Evolutionary conservation across 108 stramenopile genomes (phyloP), one percentile per base, ranked within the genome.

Genomic region (Fragilaria crotonensis): DNA sequence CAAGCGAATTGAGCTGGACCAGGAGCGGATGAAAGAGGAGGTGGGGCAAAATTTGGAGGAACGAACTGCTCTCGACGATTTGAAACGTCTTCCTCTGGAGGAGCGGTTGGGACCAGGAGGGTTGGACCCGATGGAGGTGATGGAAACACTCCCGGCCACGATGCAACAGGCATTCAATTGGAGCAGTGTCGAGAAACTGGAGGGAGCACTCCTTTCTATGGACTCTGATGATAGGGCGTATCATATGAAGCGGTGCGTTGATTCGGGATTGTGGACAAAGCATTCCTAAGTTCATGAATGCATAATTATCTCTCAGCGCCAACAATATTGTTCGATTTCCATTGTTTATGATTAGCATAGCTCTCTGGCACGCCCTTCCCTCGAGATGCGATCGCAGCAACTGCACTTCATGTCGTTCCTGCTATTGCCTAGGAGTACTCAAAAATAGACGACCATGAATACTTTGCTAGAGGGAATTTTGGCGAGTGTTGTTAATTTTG

Each of bases 101-200:
- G 80, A 95, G 45, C 75, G 90, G 29, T 64, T 98, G 48, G 97
- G 97, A 22, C 97, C 97, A 5, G 97, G 97, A 36, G 97, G 97
- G n/a, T 62, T 98, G 41, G 93, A 98, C 73, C 97, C 97, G n/a
- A 41, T 95, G 44, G 93, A 95, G 70, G 97, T 98, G 14, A 89
- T 98, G 71, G 87, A 93, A 63, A 84, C 72, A 22, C 63, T 98
- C 30, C 95, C 95, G 4, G 61, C 50, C 32, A 68, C 59, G 7
- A 84, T 98, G 88, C 93, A 94, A 65, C 85, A 95, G 45, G 97
- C 97, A 2, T 97, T 97, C 64, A 94, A 96, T 52, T 73, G 75
- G 28, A 72, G 95, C 52, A 81, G 92, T 49, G 88, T 89, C 30
- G 82, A 85, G 22, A 61, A 66, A 57, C 66, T 97, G 54, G 82